Conservation (phyloP, 805 yeast species). For the Scheffersomyces ergatensis region DNA sequence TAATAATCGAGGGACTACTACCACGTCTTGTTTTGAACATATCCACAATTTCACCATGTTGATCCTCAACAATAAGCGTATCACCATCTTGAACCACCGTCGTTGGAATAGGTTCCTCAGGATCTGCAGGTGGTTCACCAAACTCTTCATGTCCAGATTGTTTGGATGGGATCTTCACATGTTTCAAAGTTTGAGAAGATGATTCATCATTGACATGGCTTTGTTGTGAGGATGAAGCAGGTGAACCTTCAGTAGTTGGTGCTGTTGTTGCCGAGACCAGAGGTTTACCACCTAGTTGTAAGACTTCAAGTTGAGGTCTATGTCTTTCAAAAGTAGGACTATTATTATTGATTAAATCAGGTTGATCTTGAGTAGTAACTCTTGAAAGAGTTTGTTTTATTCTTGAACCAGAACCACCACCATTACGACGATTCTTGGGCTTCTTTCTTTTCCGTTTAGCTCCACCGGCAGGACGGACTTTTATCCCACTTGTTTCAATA, state of each 20-base stretch:
- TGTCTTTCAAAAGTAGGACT: conserved; percentile 20
- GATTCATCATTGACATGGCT: neutral
- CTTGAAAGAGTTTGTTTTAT: conserved; percentile 30
- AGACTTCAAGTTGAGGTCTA: conserved; percentile 38
- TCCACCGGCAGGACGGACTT: conserved; percentile 74
- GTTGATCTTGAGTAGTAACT: conserved; percentile 12
- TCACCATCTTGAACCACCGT: conserved; percentile 62
- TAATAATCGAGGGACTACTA: neutral
- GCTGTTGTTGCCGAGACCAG: conserved; percentile 12
- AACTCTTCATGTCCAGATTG: conserved; percentile 4
- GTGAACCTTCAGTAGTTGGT: neutral
- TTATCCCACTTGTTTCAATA: conserved; percentile 61
- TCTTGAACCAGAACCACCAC: conserved; percentile 17
- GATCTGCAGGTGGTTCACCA: conserved; percentile 5
- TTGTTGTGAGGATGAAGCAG: neutral
- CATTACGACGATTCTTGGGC: conserved; percentile 14
- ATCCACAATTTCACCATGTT: conserved; percentile 75
- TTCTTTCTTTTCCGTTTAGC: conserved; percentile 50
- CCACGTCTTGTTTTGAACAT: conserved; percentile 37
- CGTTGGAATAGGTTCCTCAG: conserved; percentile 21
- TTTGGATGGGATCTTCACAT: neutral
- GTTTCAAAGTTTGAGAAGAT: neutral
- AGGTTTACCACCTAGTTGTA: conserved; percentile 37
- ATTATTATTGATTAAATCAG: conserved; percentile 10
- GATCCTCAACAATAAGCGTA: conserved; percentile 74